Percentiles rank a stretch among this genome's conserved stretches.
phyloP scores from a whole-genome alignment of 345 rosid species.

The Hibiscus mutabilis region DNA sequence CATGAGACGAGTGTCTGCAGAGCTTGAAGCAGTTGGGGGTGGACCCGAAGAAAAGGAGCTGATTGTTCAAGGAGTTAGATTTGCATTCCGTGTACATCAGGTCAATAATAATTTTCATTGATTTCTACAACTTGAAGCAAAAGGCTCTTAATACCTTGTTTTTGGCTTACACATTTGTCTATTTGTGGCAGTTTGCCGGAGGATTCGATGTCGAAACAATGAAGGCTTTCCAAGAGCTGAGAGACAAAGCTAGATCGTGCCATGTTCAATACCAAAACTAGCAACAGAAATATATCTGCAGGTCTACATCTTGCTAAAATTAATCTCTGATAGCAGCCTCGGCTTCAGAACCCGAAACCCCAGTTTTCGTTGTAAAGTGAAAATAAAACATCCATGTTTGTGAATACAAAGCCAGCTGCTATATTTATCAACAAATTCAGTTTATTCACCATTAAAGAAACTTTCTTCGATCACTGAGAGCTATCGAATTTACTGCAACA shows the following conservation, averaged over 20 bases:
- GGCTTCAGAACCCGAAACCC: conserved; percentile 33
- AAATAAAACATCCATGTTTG: conserved; percentile 4
- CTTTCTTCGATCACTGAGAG: background rate
- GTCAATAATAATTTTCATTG: conserved; percentile 27
- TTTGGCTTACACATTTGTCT: background rate
- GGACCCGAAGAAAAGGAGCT: conserved; percentile 92
- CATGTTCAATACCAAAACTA: conserved; percentile 67
- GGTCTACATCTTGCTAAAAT: conserved; percentile 41
- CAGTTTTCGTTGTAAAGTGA: conserved; percentile 22
- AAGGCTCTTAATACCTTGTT: background rate
- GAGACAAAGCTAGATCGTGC: conserved; percentile 83
- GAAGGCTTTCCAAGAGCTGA: conserved; percentile 90
- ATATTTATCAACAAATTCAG: background rate
- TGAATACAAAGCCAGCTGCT: conserved; percentile 14
- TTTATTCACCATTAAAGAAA: background rate
- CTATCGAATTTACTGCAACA: background rate
- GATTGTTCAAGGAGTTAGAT: conserved; percentile 83
- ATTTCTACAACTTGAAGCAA: background rate
- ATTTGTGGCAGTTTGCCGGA: conserved; percentile 67
- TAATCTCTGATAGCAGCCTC: conserved; percentile 54
- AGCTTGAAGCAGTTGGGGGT: conserved; percentile 58
- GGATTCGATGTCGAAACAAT: conserved; percentile 94
- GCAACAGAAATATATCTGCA: conserved; percentile 51
- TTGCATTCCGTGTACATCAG: conserved; percentile 99
- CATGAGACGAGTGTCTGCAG: conserved; percentile 95